Conservation (phyloP, 2,329 filamentous ascomycete genomes). For the Cladosporium oxysporum region DNA sequence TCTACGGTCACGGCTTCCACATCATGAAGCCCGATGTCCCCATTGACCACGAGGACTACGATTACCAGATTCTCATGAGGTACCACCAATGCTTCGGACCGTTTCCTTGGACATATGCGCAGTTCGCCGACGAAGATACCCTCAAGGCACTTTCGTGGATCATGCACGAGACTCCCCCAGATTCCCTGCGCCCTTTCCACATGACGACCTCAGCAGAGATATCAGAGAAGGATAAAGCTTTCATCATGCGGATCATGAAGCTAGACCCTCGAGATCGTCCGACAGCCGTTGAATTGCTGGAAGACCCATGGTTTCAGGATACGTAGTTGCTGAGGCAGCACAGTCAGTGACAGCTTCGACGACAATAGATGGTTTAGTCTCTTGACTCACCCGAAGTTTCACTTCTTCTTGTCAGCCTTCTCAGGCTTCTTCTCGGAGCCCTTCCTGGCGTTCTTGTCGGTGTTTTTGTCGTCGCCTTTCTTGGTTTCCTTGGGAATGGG, state of each 20-base stretch:
- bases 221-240: constrained; percentile 36
- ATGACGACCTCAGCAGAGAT: constrained; percentile 34
- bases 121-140: constrained; percentile 28
- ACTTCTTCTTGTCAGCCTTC: neutral
- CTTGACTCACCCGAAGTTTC: neutral
- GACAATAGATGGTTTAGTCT: neutral
- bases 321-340: neutral
- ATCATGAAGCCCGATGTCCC: constrained; percentile 29
- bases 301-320: constrained; percentile 41
- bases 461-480: neutral
- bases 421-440: neutral
- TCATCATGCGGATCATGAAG: constrained; percentile 48
- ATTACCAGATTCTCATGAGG: constrained; percentile 28
- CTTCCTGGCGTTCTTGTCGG: neutral
- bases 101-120: constrained; percentile 28
- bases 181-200: constrained; percentile 26
- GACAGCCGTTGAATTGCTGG: constrained; percentile 41
- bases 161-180: constrained; percentile 18
- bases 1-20: constrained; percentile 32
- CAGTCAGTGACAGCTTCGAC: neutral
- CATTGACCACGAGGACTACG: constrained; percentile 29
- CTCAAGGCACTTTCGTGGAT: constrained; percentile 9
- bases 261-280: constrained; percentile 47
- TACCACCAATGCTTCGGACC: constrained; percentile 34
- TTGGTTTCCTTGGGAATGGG: neutral